Evolutionary conservation across 441 rosid species (phyloP).

Genomic region (Erodium trifolium): DNA sequence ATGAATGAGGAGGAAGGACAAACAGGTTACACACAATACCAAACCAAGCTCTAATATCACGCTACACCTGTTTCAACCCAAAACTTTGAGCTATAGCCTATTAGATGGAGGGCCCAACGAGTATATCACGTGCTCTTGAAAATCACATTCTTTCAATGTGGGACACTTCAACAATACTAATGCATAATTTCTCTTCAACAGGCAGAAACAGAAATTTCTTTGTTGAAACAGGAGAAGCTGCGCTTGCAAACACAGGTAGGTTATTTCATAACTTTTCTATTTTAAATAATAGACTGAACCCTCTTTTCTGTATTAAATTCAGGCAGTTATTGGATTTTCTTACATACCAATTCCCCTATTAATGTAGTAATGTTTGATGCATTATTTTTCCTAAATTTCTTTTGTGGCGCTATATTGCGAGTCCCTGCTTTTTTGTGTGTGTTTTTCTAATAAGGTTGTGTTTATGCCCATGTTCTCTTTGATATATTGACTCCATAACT

Average conservation of each 20-base stretch:
- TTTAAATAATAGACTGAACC: background rate
- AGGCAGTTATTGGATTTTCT: background rate
- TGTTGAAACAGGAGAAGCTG: conserved; percentile 83
- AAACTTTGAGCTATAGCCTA: too few relatives aligned
- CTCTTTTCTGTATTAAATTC: background rate
- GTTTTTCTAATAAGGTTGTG: background rate
- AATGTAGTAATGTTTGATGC: background rate
- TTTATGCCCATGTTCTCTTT: background rate
- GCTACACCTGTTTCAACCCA: too few relatives aligned
- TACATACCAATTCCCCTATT: background rate
- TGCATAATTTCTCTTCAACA: conserved; percentile 23
- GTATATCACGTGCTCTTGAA: too few relatives aligned
- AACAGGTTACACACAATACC: too few relatives aligned
- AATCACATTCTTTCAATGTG: too few relatives aligned
- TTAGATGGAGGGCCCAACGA: too few relatives aligned
- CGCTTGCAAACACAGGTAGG: conserved; percentile 86
- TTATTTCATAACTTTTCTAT: background rate
- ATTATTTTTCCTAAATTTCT: background rate
- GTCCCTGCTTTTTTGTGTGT: background rate
- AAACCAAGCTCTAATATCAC: too few relatives aligned
- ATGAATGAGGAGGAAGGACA: too few relatives aligned
- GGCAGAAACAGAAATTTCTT: conserved; percentile 93
- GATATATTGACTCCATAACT: background rate
- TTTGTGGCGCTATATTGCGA: background rate
- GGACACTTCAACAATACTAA: background rate